phyloP scores from a whole-genome alignment of 345 rosid genomes.

The Eucalyptus guilfoylei region DNA sequence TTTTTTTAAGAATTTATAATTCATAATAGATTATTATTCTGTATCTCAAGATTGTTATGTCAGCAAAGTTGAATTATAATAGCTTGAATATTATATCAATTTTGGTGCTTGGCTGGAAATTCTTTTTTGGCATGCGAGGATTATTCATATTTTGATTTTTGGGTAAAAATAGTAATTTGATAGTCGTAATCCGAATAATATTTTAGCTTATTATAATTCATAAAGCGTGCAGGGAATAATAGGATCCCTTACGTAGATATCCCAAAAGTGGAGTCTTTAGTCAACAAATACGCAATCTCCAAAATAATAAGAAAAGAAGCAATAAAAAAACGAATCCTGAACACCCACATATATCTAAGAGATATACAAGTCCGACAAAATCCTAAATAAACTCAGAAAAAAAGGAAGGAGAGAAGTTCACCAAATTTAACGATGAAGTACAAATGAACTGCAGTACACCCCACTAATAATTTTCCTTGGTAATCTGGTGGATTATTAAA shows the following conservation, averaged over 20 bases:
- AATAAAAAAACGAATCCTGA: not conserved
- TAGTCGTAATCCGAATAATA: not conserved
- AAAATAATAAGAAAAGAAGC: not conserved
- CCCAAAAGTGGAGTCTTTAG: not conserved
- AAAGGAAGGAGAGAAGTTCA: not conserved
- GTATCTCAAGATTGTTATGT: too few species aligned
- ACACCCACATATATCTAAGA: not conserved
- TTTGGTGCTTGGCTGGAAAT: not conserved
- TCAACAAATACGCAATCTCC: not conserved
- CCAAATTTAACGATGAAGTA: not conserved
- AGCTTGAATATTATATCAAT: not conserved
- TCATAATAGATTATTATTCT: too few species aligned
- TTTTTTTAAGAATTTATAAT: too few species aligned
- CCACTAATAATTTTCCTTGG: not conserved
- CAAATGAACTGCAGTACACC: not conserved
- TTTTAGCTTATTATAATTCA: not conserved
- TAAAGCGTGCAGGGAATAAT: not conserved
- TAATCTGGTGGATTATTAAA: not conserved
- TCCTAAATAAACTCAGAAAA: not conserved
- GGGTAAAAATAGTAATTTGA: not conserved
- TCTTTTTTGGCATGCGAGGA: rapidly evolving
- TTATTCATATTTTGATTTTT: not conserved
- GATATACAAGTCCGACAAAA: not conserved
- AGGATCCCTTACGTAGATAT: not conserved
- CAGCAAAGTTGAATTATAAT: too few species aligned